Conservation (phyloP, 352 stramenopile species). For the Globisporangium perplexum region DNA sequence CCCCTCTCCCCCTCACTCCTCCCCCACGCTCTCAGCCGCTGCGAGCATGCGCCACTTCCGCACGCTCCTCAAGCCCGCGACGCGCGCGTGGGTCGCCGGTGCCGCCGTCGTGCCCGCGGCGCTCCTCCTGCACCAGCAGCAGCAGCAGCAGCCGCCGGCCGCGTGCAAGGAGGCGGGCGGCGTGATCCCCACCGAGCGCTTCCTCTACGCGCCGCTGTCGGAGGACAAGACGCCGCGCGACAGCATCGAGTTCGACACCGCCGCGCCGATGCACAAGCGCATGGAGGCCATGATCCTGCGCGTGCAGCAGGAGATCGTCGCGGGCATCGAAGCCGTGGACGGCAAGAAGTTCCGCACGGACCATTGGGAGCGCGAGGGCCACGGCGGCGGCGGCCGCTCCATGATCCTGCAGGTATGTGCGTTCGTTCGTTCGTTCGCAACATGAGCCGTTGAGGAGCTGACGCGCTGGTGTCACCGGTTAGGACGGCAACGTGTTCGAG, state of each 20-base stretch:
- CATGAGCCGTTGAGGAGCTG: conserved; percentile 1
- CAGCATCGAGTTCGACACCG: conserved; percentile 75
- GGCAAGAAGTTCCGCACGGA: conserved; percentile 94
- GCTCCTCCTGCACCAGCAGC: conserved; percentile 13
- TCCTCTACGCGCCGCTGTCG: conserved; percentile 64
- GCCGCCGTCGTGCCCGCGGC: conserved; percentile 20
- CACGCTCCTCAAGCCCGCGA: conserved; percentile 10
- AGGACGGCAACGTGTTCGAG: conserved; percentile 95
- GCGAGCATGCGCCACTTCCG: conserved; percentile 12
- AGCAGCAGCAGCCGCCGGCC: conserved; percentile 12
- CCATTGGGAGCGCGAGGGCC: conserved; percentile 91
- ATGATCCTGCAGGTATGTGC: conserved; percentile 80
- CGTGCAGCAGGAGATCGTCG: conserved; percentile 84
- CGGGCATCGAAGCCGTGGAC: conserved; percentile 88
- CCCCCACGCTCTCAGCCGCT: background rate
- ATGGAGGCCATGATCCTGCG: conserved; percentile 81
- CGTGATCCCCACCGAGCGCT: conserved; percentile 35
- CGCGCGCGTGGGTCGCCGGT: conserved; percentile 24
- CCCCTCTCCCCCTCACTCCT: background rate
- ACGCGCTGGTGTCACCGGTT: conserved; percentile 9
- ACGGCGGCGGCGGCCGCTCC: conserved; percentile 93
- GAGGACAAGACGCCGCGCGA: conserved; percentile 50
- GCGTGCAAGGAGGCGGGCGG: conserved; percentile 26
- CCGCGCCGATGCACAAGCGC: conserved; percentile 58
- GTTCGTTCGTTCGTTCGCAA: background rate